Conservation (phyloP, 1,284 basidiomycete genomes). For the Pyrrhoderma lamaoense region DNA sequence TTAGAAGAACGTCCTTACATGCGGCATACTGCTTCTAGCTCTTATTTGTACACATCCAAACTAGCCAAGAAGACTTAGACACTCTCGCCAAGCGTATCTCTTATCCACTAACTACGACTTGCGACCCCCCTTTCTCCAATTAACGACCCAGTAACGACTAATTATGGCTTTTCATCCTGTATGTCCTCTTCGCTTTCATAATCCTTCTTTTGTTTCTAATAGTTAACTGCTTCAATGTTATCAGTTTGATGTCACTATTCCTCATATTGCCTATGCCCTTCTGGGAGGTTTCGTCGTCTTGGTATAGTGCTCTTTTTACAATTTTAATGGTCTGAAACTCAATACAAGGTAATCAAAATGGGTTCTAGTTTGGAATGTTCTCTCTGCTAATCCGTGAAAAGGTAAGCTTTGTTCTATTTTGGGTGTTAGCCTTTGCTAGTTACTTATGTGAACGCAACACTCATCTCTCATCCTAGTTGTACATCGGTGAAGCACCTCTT, state of each 20-base stretch:
- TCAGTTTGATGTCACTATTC: conserved; percentile 62
- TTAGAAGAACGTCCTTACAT: too few relatives aligned
- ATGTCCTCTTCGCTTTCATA: background rate
- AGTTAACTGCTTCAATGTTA: background rate
- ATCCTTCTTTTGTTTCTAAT: background rate
- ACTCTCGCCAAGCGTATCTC: too few relatives aligned
- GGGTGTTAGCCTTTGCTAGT: background rate
- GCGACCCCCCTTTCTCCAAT: background rate
- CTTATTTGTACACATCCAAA: too few relatives aligned
- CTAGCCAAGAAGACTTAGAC: too few relatives aligned
- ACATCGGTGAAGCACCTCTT: conserved; percentile 95
- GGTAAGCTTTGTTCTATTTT: conserved; percentile 32
- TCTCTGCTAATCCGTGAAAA: conserved; percentile 89
- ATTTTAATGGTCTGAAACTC: background rate
- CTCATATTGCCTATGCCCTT: conserved; percentile 76
- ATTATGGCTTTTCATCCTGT: background rate
- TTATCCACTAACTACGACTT: too few relatives aligned
- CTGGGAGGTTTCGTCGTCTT: conserved; percentile 78
- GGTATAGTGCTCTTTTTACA: conserved; percentile 36
- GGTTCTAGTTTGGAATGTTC: conserved; percentile 83
- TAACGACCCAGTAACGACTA: conserved; percentile 1
- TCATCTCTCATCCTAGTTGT: conserved; percentile 43
- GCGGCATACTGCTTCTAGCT: too few relatives aligned
- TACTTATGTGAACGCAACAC: background rate
- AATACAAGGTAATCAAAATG: background rate